Base-by-base conservation (phyloP, 805 yeast species). In the Metschnikowia borealis region DNA sequence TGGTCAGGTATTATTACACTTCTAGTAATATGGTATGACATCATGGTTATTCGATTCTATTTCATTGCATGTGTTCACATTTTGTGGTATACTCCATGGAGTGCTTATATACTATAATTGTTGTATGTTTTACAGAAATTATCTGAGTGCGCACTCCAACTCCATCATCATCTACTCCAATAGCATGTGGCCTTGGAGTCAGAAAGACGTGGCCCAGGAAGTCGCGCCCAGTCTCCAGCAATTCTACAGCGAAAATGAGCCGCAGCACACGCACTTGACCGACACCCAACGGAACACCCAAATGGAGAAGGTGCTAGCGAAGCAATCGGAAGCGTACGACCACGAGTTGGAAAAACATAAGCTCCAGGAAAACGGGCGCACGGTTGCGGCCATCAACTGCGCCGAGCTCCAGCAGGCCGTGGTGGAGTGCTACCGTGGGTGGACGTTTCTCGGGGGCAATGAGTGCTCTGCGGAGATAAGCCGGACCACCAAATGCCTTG, bases 341-440 rank as follows among this genome's bases (percentile, higher is more conserved):
- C 63, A 59, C 46, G 66, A 68, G 17, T 62, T 69, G 37, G 73
- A 64, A 6, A 48, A 54, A 4, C 69, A 70, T 52, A 72, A 71
- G 53, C 61, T 54, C 32, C 48, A 58, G 20, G 66, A 69, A 46
- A 58, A 55, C 18, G 51, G 55, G 0, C 57, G 61, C 26, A 58
- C 59, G 29, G 75, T 64, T 0, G 54, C 69, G 1, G 48, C 59
- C 23, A 60, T 72, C 42, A 73, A 73, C 57, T 73, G 78, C 52
- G 66, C 75, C 3, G 78, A 73, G 54, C 51, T 73, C 10, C 74
- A 70, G 47, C 59, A 66, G 29, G 61, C 65, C 29, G 74, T 71
- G 32, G 49, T 67, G 26, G 70, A 65, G 21, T 73, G 77, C 50
- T 67, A 67, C 54, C 62, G 64, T 39, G 64, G 64, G 8, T 67